Base-by-base conservation (phyloP, 805 yeast genomes). In the Cyberlindnera lachancei region DNA sequence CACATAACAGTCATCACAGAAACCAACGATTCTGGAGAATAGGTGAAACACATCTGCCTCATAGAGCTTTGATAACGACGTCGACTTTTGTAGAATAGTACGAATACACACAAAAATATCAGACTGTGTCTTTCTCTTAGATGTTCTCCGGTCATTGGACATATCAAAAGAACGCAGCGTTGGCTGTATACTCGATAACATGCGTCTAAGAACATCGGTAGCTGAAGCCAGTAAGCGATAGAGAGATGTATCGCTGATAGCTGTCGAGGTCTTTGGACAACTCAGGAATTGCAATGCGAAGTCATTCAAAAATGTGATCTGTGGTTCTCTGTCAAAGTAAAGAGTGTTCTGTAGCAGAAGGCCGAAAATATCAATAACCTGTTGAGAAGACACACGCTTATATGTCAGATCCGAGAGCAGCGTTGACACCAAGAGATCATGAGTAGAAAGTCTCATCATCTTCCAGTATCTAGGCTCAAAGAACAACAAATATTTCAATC, bases 231-330 rank as follows among this genome's bases (percentile, higher is more conserved):
- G 15, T 2, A 41, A 22, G 7, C 36, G 29, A 7, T 31, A 29
- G 6, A 40, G 35, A 3, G 31, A 33, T 3, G 24, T 13, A 4
- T 58, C 46, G 15, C 75, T 55, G 13, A 75, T 56, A 25, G 46
- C 52, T 2, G 72, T 70, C 1, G 94, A 78, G 42, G 81, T 79
- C 0, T 87, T 72, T 0, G 96, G 96, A 33, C 94, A 80, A 0
- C 96, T 88, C 55, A 87, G 87, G 15, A 92, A 59, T 56, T 92
- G 98, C 0, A 90, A 77, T 0, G 94, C 76, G 15, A 90, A 59
- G 23, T 79, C 73, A 23, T 78, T 69, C 62, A 88, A 66, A 4
- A 83, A 68, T 10, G 90, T 84, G 34, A 73, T 58, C 45, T 87
- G 95, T 0, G 96, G 95, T 49, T 92, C 97, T 38, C 95, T 68